Conservation (phyloP, 306 rosid genomes). For the Comarum palustre region DNA sequence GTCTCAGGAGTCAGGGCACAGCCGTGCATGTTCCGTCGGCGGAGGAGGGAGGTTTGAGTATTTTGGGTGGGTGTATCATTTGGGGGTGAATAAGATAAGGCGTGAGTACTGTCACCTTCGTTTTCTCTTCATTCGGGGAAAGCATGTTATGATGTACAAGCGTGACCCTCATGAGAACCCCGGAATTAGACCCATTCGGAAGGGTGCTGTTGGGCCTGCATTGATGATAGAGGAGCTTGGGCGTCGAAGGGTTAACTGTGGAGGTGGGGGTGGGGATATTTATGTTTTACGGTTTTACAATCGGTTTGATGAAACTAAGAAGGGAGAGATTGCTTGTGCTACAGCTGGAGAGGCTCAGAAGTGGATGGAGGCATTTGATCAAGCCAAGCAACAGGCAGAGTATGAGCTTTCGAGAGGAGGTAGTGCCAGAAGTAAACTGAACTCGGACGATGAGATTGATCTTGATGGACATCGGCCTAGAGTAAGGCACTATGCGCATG, state of each 20-base stretch:
- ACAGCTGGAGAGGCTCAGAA: constrained; percentile 63
- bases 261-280: constrained; percentile 60
- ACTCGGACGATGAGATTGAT: constrained; percentile 62
- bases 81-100: constrained; percentile 71
- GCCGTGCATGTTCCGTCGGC: constrained; percentile 8
- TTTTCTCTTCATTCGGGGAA: constrained; percentile 65
- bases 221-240: constrained; percentile 73
- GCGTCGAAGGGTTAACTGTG: constrained; percentile 47
- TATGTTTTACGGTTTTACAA: constrained; percentile 68
- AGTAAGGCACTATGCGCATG: constrained; percentile 73
- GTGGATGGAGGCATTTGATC: constrained; percentile 93
- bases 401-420: constrained; percentile 46
- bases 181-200: constrained; percentile 77
- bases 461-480: constrained; percentile 68
- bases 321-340: constrained; percentile 91
- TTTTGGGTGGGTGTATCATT: constrained; percentile 88
- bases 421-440: constrained; percentile 53
- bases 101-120: constrained; percentile 69
- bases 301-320: constrained; percentile 70
- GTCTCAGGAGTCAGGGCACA: constrained; percentile 25
- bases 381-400: constrained; percentile 86
- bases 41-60: constrained; percentile 50
- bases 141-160: constrained; percentile 67
- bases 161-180: constrained; percentile 77
- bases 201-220: constrained; percentile 73